Evolutionary conservation across 2,329 filamentous ascomycete species (phyloP).

Genomic region (Microsporum ferrugineum): DNA sequence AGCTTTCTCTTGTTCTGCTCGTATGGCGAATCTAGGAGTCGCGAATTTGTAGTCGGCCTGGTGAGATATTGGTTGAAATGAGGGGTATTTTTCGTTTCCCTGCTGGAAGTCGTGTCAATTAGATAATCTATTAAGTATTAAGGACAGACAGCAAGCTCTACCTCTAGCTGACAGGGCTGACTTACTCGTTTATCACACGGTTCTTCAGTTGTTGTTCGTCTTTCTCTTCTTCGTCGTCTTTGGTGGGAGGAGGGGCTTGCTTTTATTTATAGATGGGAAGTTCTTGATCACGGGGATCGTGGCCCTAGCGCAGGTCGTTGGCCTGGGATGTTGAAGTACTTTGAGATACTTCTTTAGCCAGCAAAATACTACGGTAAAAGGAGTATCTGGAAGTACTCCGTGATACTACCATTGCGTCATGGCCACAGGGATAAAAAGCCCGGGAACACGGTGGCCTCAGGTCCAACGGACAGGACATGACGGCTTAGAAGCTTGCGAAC

Average conservation of each 20-base stretch:
- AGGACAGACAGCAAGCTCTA: background rate
- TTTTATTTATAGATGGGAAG: background rate
- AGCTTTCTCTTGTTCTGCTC: background rate
- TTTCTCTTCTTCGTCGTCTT: background rate
- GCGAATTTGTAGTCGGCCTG: background rate
- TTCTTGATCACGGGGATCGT: background rate
- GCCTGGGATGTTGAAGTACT: background rate
- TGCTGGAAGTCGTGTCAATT: background rate
- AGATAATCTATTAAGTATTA: background rate
- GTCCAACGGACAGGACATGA: background rate
- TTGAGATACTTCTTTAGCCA: background rate
- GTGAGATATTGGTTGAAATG: background rate
- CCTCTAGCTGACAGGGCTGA: background rate
- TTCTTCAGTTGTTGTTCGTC: background rate
- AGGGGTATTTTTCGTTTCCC: background rate
- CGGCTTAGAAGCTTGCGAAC: background rate
- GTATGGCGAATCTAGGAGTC: background rate
- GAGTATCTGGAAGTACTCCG: constrained; percentile 1
- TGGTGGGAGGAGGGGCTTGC: background rate
- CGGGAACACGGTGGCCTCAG: constrained; percentile 4
- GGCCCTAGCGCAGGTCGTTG: background rate
- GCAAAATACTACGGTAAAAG: background rate
- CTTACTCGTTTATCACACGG: background rate
- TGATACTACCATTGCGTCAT: background rate
- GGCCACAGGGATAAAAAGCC: background rate